Evolutionary conservation across 331 rosid species (phyloP), one percentile per base, ranked within the genome.

Genomic region (Erythrophleum ivorense): DNA sequence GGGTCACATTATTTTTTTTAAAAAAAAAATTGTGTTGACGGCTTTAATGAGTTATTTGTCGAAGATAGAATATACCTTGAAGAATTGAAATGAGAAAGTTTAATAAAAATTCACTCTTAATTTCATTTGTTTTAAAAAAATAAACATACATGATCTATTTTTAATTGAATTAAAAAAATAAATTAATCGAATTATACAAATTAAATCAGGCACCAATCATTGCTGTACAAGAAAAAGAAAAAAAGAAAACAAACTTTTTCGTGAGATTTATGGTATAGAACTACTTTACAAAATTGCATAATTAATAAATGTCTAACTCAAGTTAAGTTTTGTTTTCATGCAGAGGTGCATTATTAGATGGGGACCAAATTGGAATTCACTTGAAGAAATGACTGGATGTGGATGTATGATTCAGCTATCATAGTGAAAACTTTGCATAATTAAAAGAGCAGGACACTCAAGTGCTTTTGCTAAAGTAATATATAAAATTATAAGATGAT

Each of bases 391-490:
- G 83, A 87, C 19, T 74, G 78, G 24, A 31, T 34, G 59, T 71
- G 85, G 62, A 73, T 79, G 78, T 84, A 91, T 89, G 79, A 83
- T 77, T 83, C 83, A 73, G 71, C 76, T 67, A 83, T 86, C 58
- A 83, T 83, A 63, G 85, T 77, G 62, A 72, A 24, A 72, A 83
- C 81, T 86, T 83, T 77, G 55, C 29, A 80, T 86, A 83, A 83
- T 83, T 83, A 83, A 87, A 82, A 79, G 71, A 80, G 78, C 40
- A 83, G 80, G 85, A 84, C 89, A 80, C 87, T 78, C 70, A n/a
- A 82, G 77, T 86, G 83, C 83, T 85, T 88, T 86, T 64, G 36
- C 13, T 81, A 85, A 89, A 86, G 85, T 55, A 72, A 38, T 33
- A 83, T 73, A 83, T 49, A 71, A 66, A 69, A 78, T 49, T 60